Conservation (phyloP, 345 rosid genomes). For the Sisymbrium altissimum region DNA sequence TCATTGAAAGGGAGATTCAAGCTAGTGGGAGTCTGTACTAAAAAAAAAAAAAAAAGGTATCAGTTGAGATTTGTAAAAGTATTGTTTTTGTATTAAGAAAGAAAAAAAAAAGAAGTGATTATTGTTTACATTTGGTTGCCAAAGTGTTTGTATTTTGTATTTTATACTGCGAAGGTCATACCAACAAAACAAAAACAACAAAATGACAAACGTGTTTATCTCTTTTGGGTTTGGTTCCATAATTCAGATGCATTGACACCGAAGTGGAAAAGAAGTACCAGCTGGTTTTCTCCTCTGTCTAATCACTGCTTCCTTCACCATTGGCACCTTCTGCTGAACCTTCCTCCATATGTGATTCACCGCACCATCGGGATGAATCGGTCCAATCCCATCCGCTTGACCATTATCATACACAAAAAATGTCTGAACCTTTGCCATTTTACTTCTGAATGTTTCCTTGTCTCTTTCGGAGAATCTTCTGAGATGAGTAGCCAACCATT, state of each 20-base stretch:
- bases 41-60: not conserved
- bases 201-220: not conserved
- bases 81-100: constrained; percentile 14
- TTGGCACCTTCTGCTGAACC: constrained; percentile 69
- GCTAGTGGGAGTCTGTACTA: constrained; percentile 7
- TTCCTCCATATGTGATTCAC: constrained; percentile 89
- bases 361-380: constrained; percentile 66
- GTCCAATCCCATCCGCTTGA: constrained; percentile 62
- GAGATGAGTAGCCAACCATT: constrained; percentile 63
- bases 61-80: not conserved
- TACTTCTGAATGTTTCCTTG: constrained; percentile 50
- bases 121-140: not conserved
- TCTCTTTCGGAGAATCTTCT: constrained; percentile 48
- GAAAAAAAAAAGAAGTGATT: not conserved
- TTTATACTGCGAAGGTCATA: not conserved
- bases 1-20: not conserved
- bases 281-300: constrained; percentile 70
- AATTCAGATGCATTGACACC: constrained; percentile 77
- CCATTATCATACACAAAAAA: constrained; percentile 69
- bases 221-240: not conserved
- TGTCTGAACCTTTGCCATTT: constrained; percentile 57
- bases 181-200: not conserved
- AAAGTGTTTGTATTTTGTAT: not conserved
- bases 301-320: constrained; percentile 66
- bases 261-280: constrained; percentile 61